phyloP scores from a whole-genome alignment of 2,329 filamentous ascomycete species.

The Colletotrichum camelliae region DNA sequence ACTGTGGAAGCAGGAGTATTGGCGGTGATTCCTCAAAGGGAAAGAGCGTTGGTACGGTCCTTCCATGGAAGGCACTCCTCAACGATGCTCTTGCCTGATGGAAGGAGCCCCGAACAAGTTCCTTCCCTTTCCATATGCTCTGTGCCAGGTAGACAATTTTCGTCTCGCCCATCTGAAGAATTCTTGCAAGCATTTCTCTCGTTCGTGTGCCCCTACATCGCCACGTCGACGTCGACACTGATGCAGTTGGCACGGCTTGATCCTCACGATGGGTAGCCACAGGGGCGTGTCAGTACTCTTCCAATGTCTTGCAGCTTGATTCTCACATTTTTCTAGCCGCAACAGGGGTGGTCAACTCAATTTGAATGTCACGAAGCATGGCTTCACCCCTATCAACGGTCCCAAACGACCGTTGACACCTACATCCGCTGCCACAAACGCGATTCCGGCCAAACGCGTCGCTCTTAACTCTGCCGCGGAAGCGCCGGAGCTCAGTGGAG shows the following conservation, averaged over 20 bases:
- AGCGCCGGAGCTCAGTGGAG: not conserved
- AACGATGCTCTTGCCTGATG: too few relatives aligned
- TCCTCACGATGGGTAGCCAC: not conserved
- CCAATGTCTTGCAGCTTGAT: not conserved
- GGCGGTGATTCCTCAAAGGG: too few relatives aligned
- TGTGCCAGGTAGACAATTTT: too few relatives aligned
- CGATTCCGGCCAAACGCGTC: not conserved
- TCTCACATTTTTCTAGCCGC: not conserved
- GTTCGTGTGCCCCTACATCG: too few relatives aligned
- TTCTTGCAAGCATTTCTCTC: too few relatives aligned
- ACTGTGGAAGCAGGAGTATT: too few relatives aligned
- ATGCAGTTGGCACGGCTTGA: not conserved
- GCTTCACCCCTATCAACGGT: not conserved
- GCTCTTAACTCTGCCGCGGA: not conserved
- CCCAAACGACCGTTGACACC: not conserved
- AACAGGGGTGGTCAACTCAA: not conserved
- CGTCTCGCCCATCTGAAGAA: too few relatives aligned
- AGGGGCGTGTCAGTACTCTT: not conserved
- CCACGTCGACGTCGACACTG: not conserved
- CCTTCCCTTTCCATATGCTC: too few relatives aligned
- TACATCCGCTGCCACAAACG: not conserved
- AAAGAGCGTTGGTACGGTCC: too few relatives aligned
- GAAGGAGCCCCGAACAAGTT: too few relatives aligned
- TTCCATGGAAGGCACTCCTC: too few relatives aligned
- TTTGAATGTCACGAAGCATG: not conserved